These are phyloP conservation scores for Plasmodium gallinaceum DNA, from an alignment of 169 alveolate genomes.

Conservation along the genomic window DNA sequence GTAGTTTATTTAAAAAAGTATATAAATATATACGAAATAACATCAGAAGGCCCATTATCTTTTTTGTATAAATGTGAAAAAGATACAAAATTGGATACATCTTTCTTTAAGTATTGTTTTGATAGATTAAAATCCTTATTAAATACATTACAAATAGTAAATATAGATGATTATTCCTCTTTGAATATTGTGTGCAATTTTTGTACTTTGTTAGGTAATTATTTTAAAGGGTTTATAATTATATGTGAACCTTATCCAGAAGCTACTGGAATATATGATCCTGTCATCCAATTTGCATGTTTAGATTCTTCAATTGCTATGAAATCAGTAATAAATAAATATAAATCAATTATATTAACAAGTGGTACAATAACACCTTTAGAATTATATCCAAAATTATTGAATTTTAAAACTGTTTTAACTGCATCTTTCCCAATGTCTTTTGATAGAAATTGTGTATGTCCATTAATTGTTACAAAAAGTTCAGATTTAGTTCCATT, in stretches of 20 bases:
- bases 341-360: slow-evolving; percentile 94
- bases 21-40: slow-evolving; percentile 88
- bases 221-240: slow-evolving; percentile 95
- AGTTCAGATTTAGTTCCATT: slow-evolving; percentile 93
- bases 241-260: slow-evolving; percentile 98
- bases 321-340: slow-evolving; percentile 93
- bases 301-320: slow-evolving; percentile 97
- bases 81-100: slow-evolving; percentile 86
- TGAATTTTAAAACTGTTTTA: slow-evolving; percentile 94
- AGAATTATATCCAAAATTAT: slow-evolving; percentile 95
- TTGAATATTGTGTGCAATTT: slow-evolving; percentile 92
- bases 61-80: slow-evolving; percentile 88
- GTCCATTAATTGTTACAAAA: slow-evolving; percentile 96
- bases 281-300: slow-evolving; percentile 95
- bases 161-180: slow-evolving; percentile 87
- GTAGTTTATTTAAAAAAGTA: slow-evolving; percentile 93
- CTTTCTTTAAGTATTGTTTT: slow-evolving; percentile 84
- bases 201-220: slow-evolving; percentile 95
- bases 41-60: slow-evolving; percentile 95
- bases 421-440: slow-evolving; percentile 95
- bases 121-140: slow-evolving; percentile 85
- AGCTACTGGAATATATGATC: slow-evolving; percentile 94
- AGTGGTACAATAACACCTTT: slow-evolving; percentile 98
- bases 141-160: slow-evolving; percentile 88
- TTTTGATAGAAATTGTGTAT: slow-evolving; percentile 94